Evolutionary conservation across 2,329 filamentous ascomycete genomes (phyloP).

Genomic region (Xylaria sp.): DNA sequence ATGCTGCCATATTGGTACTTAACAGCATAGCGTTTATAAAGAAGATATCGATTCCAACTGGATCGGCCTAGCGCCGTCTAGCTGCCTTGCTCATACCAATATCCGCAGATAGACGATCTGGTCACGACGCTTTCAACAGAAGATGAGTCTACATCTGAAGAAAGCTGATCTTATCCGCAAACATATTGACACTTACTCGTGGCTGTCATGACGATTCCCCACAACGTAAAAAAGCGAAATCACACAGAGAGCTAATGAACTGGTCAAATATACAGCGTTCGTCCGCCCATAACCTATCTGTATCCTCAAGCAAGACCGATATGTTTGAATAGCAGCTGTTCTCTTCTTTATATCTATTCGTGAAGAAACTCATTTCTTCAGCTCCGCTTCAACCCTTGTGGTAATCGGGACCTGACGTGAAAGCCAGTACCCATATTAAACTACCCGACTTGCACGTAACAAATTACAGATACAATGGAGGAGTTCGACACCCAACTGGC

Average conservation of each 20-base stretch:
- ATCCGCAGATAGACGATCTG: not conserved
- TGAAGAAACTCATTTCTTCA: not conserved
- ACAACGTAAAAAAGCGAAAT: not conserved
- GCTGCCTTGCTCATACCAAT: not conserved
- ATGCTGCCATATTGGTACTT: slow-evolving; percentile 11
- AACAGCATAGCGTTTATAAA: slow-evolving; percentile 28
- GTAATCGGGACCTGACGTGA: not conserved
- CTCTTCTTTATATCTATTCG: not conserved
- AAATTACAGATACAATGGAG: not conserved
- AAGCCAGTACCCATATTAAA: not conserved
- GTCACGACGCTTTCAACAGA: not conserved
- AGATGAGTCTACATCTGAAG: not conserved
- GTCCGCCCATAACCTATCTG: not conserved
- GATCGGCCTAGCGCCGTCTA: slow-evolving; percentile 8
- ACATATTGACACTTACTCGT: not conserved
- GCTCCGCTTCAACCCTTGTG: not conserved
- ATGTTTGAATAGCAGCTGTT: not conserved
- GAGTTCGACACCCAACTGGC: not conserved
- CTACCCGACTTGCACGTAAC: not conserved
- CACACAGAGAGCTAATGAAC: not conserved
- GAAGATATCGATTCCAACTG: not conserved
- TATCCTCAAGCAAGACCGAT: too few species aligned
- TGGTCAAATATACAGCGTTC: not conserved
- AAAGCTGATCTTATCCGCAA: not conserved
- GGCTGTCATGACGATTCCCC: not conserved